phyloP scores from a whole-genome alignment of 768 basidiomycete species.

The Ramaria sp. region DNA sequence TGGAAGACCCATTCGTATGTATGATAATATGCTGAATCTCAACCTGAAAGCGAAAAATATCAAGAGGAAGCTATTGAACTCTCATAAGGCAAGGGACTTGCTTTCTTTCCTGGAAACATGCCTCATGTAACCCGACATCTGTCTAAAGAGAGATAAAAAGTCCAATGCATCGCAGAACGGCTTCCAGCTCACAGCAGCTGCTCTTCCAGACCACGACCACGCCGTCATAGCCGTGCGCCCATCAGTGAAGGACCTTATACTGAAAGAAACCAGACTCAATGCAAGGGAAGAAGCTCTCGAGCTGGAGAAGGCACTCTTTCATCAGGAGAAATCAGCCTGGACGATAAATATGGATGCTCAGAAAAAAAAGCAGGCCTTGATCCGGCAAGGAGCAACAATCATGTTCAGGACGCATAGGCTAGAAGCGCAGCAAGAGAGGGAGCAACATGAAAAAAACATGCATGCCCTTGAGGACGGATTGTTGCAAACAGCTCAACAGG shows the following conservation, averaged over 20 bases:
- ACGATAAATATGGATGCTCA: neutral
- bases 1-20: too few relatives aligned
- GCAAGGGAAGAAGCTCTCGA: neutral
- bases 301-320: neutral
- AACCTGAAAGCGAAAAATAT: too few relatives aligned
- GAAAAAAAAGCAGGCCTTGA: neutral
- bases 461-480: neutral
- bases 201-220: neutral
- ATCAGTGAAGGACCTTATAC: neutral
- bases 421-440: slow-evolving; percentile 17
- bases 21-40: too few relatives aligned
- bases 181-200: neutral
- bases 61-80: too few relatives aligned
- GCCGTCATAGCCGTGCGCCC: neutral
- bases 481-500: neutral
- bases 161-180: too few relatives aligned
- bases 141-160: too few relatives aligned
- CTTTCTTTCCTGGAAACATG: too few relatives aligned
- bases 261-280: neutral
- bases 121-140: too few relatives aligned
- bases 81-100: too few relatives aligned
- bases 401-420: neutral
- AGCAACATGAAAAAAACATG: neutral
- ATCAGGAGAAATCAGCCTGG: neutral
- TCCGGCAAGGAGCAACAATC: neutral